Evolutionary conservation across 2,329 filamentous ascomycete genomes (phyloP).

Genomic region (Onygenales sp.): DNA sequence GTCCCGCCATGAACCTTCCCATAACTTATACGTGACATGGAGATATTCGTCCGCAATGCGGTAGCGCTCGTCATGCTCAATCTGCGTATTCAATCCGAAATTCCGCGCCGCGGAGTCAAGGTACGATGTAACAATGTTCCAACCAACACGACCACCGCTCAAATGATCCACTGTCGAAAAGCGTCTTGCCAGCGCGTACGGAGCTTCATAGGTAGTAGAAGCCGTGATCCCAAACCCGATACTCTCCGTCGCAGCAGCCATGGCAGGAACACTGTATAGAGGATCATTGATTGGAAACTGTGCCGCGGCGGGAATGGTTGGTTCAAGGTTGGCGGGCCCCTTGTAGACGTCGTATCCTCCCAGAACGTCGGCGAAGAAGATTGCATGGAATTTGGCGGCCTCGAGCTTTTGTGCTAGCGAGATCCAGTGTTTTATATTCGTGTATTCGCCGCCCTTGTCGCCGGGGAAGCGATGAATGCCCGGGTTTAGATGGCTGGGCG

Average conservation of each 20-base stretch:
- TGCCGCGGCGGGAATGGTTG: conserved; percentile 29
- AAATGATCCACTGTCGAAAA: conserved; percentile 47
- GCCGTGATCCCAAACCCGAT: conserved; percentile 45
- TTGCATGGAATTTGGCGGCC: conserved; percentile 40
- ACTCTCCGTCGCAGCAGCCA: conserved; percentile 38
- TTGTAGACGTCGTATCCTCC: conserved; percentile 40
- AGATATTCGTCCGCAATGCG: conserved; percentile 40
- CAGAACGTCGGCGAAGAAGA: conserved; percentile 44
- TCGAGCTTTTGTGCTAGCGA: conserved; percentile 39
- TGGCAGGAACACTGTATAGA: conserved; percentile 33
- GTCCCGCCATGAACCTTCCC: conserved; percentile 44
- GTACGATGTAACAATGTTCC: conserved; percentile 45
- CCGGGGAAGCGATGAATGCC: conserved; percentile 28
- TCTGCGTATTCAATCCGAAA: conserved; percentile 35
- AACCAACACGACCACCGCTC: conserved; percentile 41
- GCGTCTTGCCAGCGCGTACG: conserved; percentile 45
- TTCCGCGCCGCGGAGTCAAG: conserved; percentile 40
- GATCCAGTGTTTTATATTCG: conserved; percentile 39
- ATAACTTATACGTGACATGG: conserved; percentile 39
- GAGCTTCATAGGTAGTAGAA: conserved; percentile 46
- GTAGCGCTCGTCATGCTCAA: conserved; percentile 43
- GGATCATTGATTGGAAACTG: conserved; percentile 38
- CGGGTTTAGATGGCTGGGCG: conserved; percentile 38
- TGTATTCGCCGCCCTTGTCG: conserved; percentile 30
- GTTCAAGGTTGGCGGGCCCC: conserved; percentile 29